phyloP scores from a whole-genome alignment of 257 asterid genomes.

The Mitragyna speciosa region DNA sequence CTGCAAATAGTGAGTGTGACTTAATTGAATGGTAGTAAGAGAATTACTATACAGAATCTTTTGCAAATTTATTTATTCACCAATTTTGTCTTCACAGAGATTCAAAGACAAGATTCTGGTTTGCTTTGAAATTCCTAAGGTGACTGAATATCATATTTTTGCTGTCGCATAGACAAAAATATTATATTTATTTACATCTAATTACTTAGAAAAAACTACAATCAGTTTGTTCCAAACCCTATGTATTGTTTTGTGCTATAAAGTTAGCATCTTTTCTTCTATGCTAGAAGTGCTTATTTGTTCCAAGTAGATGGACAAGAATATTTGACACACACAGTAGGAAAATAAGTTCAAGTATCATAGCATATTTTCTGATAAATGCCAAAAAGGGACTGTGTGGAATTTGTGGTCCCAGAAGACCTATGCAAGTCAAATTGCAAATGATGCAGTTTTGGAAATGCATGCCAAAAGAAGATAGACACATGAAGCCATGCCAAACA shows the following conservation, averaged over 20 bases:
- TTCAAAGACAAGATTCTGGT: not conserved
- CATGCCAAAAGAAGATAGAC: not conserved
- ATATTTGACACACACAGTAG: not conserved
- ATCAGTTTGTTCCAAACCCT: not conserved
- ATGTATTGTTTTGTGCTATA: not conserved
- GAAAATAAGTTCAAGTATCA: not conserved
- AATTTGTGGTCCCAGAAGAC: not conserved
- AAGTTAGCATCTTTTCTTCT: not conserved
- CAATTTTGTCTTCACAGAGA: not conserved
- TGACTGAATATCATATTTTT: not conserved
- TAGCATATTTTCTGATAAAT: not conserved
- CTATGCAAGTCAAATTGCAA: not conserved
- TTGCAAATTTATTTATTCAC: not conserved
- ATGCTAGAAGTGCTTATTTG: not conserved
- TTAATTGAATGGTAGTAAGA: not conserved
- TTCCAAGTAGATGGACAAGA: not conserved
- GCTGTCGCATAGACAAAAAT: not conserved
- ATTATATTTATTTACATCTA: not conserved
- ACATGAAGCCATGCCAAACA: not conserved
- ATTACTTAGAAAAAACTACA: not conserved
- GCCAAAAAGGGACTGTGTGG: not conserved
- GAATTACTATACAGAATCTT: not conserved
- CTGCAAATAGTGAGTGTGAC: not conserved
- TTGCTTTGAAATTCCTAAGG: not conserved
- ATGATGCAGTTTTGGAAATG: not conserved